Base-by-base conservation (phyloP, 176 grass and related monocot genomes). In the Chloris gayana region DNA sequence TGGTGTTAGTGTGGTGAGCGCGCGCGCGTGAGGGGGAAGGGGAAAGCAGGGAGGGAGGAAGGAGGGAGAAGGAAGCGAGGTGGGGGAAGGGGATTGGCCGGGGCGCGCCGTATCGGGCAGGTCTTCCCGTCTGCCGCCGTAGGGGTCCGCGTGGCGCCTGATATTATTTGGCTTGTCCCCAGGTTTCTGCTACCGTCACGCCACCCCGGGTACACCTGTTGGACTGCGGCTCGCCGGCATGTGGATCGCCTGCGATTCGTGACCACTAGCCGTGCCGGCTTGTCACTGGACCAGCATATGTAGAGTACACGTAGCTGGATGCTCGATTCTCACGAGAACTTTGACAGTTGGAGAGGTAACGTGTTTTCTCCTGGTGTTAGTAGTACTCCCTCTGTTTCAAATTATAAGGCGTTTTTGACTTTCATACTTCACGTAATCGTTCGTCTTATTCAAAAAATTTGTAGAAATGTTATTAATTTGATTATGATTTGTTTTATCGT, bases 61-160 rank as follows among this genome's bases (percentile, higher is more conserved):
- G 42, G 30, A 37, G 12, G 19, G 27, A 22, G 42, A 24, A 17
- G 35, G 4, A 22, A 35, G 58, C 58, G 82, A 80, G 87, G 76
- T 85, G 82, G 70, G 64, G 38, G 32, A 50, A 45, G 44, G 71
- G 34, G 70, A 85, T 89, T 81, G 87, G 87, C 10, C 25, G 18
- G n/a, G 61, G 29, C 29, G 71, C 82, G 87, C 82, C 87, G 87
- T 76, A 80, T 25, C 45, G 82, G 71, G 61, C 87, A 76, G 82
- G 87, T 81, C 87, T 81, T 22, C 76, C 21, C 62, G 62, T 61
- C 76, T 38, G 62, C 76, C 71, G 76, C 76, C 3, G 45, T 26
- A 63, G 70, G 72, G 70, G 54, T 80, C 76, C 87, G 76, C 87
- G 82, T 84, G 85, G 79, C 85, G 45, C 19, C 10, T 27, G 63